These are phyloP conservation scores for Termitomyces sp. DNA, from an alignment of 768 basidiomycete species.

Conservation along the genomic window DNA sequence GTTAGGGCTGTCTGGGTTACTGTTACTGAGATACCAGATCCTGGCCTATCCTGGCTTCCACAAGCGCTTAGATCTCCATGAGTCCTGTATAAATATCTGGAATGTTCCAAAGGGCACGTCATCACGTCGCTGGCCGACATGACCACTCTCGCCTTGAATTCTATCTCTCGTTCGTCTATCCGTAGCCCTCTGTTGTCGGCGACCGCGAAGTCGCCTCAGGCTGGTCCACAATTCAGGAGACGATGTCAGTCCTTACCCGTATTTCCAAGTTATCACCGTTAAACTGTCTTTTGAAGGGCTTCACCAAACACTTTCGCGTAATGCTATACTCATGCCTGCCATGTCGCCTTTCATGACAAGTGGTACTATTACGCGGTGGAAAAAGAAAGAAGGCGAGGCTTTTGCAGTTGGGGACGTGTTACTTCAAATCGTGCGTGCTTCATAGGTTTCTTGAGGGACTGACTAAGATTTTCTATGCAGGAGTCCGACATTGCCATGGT, in stretches of 20 bases:
- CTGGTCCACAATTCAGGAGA: conserved; percentile 23
- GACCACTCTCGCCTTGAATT: conserved; percentile 18
- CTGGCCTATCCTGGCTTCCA: not conserved
- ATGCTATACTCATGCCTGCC: conserved; percentile 68
- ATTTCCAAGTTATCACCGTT: not conserved
- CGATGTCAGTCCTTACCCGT: conserved; percentile 24
- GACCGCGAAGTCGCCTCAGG: conserved; percentile 23
- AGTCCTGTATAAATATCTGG: conserved; percentile 6
- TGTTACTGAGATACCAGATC: conserved; percentile 1
- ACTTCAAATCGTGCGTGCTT: conserved; percentile 65
- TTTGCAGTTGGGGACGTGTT: conserved; percentile 73
- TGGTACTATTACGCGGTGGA: conserved; percentile 79
- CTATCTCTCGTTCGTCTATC: conserved; percentile 22
- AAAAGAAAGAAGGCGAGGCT: conserved; percentile 71
- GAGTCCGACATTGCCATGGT: conserved; percentile 79
- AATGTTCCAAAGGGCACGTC: not conserved
- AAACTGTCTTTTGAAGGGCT: conserved; percentile 24
- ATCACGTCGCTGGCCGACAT: conserved; percentile 30
- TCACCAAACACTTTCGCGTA: conserved; percentile 32
- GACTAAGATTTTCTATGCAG: conserved; percentile 28
- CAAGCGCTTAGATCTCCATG: not conserved
- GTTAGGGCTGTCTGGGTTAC: not conserved
- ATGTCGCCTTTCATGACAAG: conserved; percentile 91
- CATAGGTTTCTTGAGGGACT: not conserved
- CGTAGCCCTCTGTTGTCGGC: conserved; percentile 24